Base-by-base conservation (phyloP, 805 yeast genomes). In the Kluyveromyces lactis region DNA sequence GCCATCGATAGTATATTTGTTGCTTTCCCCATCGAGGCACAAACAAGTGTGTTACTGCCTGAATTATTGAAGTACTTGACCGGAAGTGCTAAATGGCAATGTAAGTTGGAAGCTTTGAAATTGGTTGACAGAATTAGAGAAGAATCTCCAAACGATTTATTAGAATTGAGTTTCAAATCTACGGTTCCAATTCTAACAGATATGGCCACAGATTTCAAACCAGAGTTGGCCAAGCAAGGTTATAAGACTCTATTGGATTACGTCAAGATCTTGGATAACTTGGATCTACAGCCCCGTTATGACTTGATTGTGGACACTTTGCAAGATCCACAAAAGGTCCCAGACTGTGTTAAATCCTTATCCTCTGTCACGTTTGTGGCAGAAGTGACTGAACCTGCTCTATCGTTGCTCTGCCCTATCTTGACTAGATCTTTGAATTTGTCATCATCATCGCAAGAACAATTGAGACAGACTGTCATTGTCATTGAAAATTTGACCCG, bases 361-460 rank as follows among this genome's bases (percentile, higher is more conserved):
- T 82, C 95, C 2, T 83, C 94, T 30, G 97, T 90, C 40, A 92
- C 98, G 0, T 90, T 90, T 62, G 97, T 90, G 36, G 95, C 98
- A 34, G 98, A 92, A 68, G 98, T 90, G 47, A 92, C 97, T 12
- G 97, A 89, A 67, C 94, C 97, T 4, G 94, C 95, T 3, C 71
- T 90, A 51, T 76, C 97, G 7, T 66, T 90, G 42, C 71, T 90
- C 55, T 97, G 86, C 33, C 98, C 98, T 34, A 89, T 89, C 49
- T 74, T 90, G 54, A 87, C 79, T 58, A 86, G 89, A 60, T 90
- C 97, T 2, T 71, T 90, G 55, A 77, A 83, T 68, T 76, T 90
- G 29, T 64, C 72, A 2, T 81, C 95, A 1, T 81, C 94, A 3
- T 82, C 97, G 15, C 96, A 92, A 67, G 97, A 90, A 60, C 95